A percentile compares a stretch with the other conserved stretches of the same genome.
Evolutionary conservation across 371 early-diverging fungal genomes (phyloP).

Genomic region (Lichtheimia hyalospora): DNA sequence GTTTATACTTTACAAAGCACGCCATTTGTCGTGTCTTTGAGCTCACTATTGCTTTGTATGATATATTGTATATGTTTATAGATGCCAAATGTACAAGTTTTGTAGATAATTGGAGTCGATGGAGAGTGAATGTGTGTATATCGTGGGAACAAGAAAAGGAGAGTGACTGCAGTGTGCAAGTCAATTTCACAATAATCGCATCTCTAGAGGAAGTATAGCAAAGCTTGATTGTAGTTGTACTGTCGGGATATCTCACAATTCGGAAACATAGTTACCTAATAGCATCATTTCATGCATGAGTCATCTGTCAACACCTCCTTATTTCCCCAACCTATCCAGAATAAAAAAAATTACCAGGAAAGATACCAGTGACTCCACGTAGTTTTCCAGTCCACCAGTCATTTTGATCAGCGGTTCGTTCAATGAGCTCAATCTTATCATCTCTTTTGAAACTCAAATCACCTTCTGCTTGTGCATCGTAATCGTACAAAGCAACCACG

Average conservation of each 20-base stretch:
- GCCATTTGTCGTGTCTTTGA: too few species aligned
- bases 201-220: too few species aligned
- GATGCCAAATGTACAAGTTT: too few species aligned
- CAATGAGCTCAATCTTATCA: constrained; percentile 65
- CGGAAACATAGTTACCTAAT: constrained; percentile 30
- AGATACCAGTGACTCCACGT: constrained; percentile 58
- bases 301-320: neutral
- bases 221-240: too few species aligned
- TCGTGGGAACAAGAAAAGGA: too few species aligned
- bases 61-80: too few species aligned
- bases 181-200: neutral
- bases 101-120: too few species aligned
- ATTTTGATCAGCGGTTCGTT: constrained; percentile 55
- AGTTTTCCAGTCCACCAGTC: constrained; percentile 80
- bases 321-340: neutral
- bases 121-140: too few species aligned
- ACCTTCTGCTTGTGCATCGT: constrained; percentile 65
- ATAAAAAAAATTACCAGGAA: constrained; percentile 62
- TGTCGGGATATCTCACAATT: constrained; percentile 12
- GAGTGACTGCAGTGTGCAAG: too few species aligned
- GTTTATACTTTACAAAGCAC: too few species aligned
- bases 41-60: too few species aligned
- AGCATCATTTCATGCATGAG: neutral
- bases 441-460: constrained; percentile 68
- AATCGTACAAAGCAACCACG: constrained; percentile 72